A percentile compares a stretch with the other conserved stretches of the same genome.
phyloP scores from a whole-genome alignment of 176 grass and related monocot genomes.

The Metroxylon sagu region DNA sequence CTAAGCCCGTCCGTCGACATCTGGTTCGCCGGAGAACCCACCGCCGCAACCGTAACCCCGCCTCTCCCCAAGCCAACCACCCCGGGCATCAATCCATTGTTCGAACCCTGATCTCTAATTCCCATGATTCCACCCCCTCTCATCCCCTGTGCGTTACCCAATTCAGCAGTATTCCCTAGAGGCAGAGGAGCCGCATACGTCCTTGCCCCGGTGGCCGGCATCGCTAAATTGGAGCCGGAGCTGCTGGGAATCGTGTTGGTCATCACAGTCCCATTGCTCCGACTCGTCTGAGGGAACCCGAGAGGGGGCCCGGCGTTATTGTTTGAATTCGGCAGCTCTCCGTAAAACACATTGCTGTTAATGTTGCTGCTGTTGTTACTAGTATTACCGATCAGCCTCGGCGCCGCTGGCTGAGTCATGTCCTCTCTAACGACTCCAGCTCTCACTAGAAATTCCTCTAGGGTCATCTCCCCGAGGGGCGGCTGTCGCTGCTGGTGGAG shows the following conservation, averaged over 20 bases:
- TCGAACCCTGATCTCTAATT: conserved; percentile 29
- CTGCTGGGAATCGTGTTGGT: conserved; percentile 19
- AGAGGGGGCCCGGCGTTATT: not conserved
- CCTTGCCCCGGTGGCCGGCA: not conserved
- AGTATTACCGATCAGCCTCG: conserved; percentile 5
- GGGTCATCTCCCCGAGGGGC: conserved; percentile 84
- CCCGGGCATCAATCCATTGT: conserved; percentile 33
- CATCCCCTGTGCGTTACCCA: not conserved
- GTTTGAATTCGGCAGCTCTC: conserved; percentile 17
- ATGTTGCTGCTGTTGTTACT: conserved; percentile 19
- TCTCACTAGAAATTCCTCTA: conserved; percentile 80
- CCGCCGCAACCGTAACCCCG: conserved; percentile 17
- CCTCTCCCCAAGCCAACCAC: conserved; percentile 25
- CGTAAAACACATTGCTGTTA: conserved; percentile 27
- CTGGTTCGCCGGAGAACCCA: conserved; percentile 13
- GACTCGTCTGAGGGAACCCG: not conserved
- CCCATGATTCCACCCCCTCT: conserved; percentile 22
- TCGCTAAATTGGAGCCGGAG: conserved; percentile 1
- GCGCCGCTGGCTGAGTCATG: not conserved
- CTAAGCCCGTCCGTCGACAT: conserved; percentile 19
- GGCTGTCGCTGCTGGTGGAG: conserved; percentile 25
- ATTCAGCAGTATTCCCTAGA: not conserved
- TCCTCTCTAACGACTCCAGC: conserved; percentile 66
- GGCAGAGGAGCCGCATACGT: not conserved
- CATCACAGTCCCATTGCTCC: not conserved